Evolutionary conservation across 768 basidiomycete species (phyloP).

Genomic region (Amanita exitialis): DNA sequence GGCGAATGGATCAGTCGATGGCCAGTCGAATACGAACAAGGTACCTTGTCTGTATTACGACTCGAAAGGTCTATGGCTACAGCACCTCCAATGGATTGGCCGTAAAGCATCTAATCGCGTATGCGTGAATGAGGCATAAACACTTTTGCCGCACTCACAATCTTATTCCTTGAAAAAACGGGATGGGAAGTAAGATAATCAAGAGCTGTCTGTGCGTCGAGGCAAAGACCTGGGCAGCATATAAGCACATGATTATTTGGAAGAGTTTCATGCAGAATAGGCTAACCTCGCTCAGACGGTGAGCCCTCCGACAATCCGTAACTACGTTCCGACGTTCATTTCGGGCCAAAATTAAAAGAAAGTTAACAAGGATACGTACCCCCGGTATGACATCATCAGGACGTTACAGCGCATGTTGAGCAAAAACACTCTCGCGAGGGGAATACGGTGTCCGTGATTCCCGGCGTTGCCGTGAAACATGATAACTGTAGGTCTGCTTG

Average conservation of each 20-base stretch:
- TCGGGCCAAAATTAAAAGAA: not conserved
- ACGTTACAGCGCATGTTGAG: slow-evolving; percentile 85
- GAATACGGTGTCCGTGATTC: slow-evolving; percentile 84
- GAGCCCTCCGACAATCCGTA: slow-evolving; percentile 85
- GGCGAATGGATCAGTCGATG: not conserved
- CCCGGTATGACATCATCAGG: slow-evolving; percentile 88
- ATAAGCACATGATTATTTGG: not conserved
- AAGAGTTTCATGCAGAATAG: not conserved
- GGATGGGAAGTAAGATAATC: slow-evolving; percentile 64
- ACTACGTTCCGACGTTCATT: slow-evolving; percentile 24
- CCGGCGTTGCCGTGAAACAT: slow-evolving; percentile 94
- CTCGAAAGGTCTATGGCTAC: slow-evolving; percentile 85
- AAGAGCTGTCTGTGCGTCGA: slow-evolving; percentile 79
- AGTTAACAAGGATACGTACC: slow-evolving; percentile 36
- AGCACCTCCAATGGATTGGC: slow-evolving; percentile 88
- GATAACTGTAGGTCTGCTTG: slow-evolving; percentile 70
- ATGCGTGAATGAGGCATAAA: not conserved
- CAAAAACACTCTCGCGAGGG: slow-evolving; percentile 76
- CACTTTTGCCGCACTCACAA: slow-evolving; percentile 34
- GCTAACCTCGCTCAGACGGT: slow-evolving; percentile 73
- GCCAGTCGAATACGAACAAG: slow-evolving; percentile 6
- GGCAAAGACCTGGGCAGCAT: slow-evolving; percentile 48
- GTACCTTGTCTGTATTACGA: slow-evolving; percentile 59
- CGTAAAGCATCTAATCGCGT: slow-evolving; percentile 53
- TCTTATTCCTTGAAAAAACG: slow-evolving; percentile 49